Evolutionary conservation across 2,329 filamentous ascomycete genomes (phyloP).

Genomic region (Tolypocladium tropicale): DNA sequence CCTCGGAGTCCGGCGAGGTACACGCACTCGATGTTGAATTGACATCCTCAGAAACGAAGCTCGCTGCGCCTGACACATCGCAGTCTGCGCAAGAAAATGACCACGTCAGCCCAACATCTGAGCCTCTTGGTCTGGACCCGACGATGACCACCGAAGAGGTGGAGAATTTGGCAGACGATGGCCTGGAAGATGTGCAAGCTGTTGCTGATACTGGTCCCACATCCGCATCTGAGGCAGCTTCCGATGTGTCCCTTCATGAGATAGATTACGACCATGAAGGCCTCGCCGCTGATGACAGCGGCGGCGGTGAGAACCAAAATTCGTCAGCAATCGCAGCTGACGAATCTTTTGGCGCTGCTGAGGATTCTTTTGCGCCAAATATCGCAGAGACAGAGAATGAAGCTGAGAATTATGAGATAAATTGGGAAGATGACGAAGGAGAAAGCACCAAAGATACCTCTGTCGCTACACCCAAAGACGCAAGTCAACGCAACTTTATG

Average conservation of each 20-base stretch:
- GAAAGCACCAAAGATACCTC: not conserved
- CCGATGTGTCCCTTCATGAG: conserved; percentile 16
- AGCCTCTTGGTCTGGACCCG: not conserved
- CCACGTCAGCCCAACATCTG: not conserved
- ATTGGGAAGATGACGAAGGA: conserved; percentile 11
- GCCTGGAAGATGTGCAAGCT: not conserved
- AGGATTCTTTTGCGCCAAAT: not conserved
- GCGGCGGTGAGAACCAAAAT: not conserved
- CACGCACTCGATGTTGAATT: not conserved
- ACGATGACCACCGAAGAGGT: not conserved
- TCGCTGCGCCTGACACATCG: not conserved
- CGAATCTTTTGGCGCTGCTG: not conserved
- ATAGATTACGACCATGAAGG: conserved; percentile 25
- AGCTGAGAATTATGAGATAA: conserved; percentile 10
- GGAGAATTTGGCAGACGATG: not conserved
- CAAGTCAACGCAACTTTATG: not conserved
- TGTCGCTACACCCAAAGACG: not conserved
- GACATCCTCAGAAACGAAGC: no score
- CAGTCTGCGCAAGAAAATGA: not conserved
- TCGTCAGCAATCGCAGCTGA: not conserved
- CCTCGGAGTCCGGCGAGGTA: not conserved
- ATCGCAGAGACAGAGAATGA: not conserved
- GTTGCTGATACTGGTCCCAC: not conserved
- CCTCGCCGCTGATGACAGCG: not conserved
- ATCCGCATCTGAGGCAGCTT: not conserved